Evolutionary conservation across 768 basidiomycete genomes (phyloP), one percentile per base, ranked within the genome.

Genomic region (Obba rivulosa): DNA sequence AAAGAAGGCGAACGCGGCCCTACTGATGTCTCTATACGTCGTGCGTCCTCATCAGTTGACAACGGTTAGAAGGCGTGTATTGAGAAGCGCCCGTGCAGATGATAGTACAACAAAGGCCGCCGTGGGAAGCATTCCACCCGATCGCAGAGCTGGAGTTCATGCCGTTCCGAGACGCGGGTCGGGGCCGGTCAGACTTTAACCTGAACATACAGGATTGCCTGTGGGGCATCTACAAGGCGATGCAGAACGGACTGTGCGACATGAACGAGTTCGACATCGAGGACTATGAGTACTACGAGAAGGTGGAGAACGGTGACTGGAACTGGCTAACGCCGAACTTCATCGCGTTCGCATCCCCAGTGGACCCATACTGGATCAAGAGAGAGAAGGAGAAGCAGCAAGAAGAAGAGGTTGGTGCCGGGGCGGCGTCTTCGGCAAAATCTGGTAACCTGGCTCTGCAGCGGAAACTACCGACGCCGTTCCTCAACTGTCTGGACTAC

Each of bases 261-360:
- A 85, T 95, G 77, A 89, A 92, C 62, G 88, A 90, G 56, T 97
- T 98, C 67, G 87, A 83, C 60, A 80, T 92, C 39, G 86, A 88
- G 52, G 92, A 94, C 53, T 97, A 98, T 63, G 91, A 93, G 65
- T 86, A 73, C 63, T 95, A 93, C 64, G 94, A 97, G 64, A 93
- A 93, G 67, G 92, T 94, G 37, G 91, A 92, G 67, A 92, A 92
- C 60, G 88, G 90, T 13, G 92, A 94, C 65, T 93, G 92, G 87
- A 95, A 95, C 61, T 94, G 90, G 90, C 76, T 92, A 67, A 91
- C 90, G 0, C 89, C 90, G 1, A 79, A 86, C 54, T 92, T 93
- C 60, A 87, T 97, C 57, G 92, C 94, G 10, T 95, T 97, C 58
- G 94, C 94, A 3, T 93, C 91, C 0, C 94, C 93, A 0, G 80